Conservation (phyloP, 352 stramenopile genomes). For the Globisporangium spiculum region DNA sequence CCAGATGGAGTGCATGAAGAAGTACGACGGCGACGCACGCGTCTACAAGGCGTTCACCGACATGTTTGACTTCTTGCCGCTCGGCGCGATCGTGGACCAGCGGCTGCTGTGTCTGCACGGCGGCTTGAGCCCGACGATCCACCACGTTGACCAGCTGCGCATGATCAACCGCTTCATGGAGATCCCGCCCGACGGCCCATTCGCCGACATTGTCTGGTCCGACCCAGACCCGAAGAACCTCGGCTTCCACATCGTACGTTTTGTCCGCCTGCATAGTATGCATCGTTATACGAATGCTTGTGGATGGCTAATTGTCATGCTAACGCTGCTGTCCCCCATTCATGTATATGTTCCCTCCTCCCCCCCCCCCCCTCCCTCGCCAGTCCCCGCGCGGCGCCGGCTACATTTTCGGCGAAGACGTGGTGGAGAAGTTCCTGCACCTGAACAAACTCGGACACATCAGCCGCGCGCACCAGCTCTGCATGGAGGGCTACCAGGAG, state of each 20-base stretch:
- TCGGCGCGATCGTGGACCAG: constrained; percentile 80
- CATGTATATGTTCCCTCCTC: background rate
- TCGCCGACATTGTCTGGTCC: constrained; percentile 84
- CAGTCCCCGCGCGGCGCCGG: constrained; percentile 75
- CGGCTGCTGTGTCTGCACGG: constrained; percentile 67
- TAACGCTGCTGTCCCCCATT: background rate
- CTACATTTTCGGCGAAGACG: constrained; percentile 87
- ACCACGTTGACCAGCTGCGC: constrained; percentile 92
- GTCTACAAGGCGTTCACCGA: constrained; percentile 81
- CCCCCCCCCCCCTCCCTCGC: background rate
- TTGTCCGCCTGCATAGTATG: background rate
- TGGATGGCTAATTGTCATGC: background rate
- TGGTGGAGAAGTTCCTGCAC: constrained; percentile 82
- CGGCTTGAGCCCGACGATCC: constrained; percentile 60
- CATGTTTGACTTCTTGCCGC: constrained; percentile 72
- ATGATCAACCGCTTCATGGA: constrained; percentile 83
- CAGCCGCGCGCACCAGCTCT: constrained; percentile 79
- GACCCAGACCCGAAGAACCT: constrained; percentile 76
- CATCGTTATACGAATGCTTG: background rate
- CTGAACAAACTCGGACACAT: constrained; percentile 81
- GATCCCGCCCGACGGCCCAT: constrained; percentile 72
- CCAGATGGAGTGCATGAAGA: constrained; percentile 84
- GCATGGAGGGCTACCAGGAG: constrained; percentile 83
- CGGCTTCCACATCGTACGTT: constrained; percentile 78
- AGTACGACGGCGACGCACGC: constrained; percentile 71